Evolutionary conservation across 2,329 filamentous ascomycete species (phyloP), one percentile per base, ranked within the genome.

Genomic region (Claviceps paspali): DNA sequence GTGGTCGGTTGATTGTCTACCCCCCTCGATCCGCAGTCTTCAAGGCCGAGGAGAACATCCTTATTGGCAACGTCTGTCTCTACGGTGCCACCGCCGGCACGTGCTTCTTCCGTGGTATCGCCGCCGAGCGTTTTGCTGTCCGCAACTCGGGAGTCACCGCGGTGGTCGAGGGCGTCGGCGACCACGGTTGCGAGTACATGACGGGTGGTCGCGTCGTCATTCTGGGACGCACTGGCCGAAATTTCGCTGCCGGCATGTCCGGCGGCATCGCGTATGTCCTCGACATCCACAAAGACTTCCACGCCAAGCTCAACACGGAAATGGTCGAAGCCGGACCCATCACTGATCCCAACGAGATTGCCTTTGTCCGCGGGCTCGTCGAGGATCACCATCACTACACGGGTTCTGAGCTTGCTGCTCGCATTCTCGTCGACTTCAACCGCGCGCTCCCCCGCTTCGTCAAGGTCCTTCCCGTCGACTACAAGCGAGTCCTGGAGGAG

Each of bases 181-280:
- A 96, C 59, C 88, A 96, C 57, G 83, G 85, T 44, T 95, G 87
- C 56, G 88, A 96, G 69, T 96, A 96, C 73, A 96, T 96, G 88
- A 95, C 88, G 52, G 88, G 88, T 56, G 88, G 88, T 55, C 84
- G 87, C 54, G 70, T 95, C 35, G 66, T 96, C 45, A 73, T 93
- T 52, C 72, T 96, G 33, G 88, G 88, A 41, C 76, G 74, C 51
- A 94, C 86, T 54, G 88, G 88, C 32, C 87, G 88, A 50, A 96
- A 96, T 69, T 96, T 96, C 54, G 88, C 87, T 50, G 88, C 88
- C 43, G 88, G 88, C 69, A 96, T 96, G 88, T 95, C 87, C 52
- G 88, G 88, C 54, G 88, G 88, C 68, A 95, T 96, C 52, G 87
- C 87, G 14, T 96, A 94, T 52, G 76, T 95, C 38, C 74, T 96